These are phyloP conservation scores for Hibiscus trionum DNA, from an alignment of 345 rosid genomes.

Conservation along the genomic window DNA sequence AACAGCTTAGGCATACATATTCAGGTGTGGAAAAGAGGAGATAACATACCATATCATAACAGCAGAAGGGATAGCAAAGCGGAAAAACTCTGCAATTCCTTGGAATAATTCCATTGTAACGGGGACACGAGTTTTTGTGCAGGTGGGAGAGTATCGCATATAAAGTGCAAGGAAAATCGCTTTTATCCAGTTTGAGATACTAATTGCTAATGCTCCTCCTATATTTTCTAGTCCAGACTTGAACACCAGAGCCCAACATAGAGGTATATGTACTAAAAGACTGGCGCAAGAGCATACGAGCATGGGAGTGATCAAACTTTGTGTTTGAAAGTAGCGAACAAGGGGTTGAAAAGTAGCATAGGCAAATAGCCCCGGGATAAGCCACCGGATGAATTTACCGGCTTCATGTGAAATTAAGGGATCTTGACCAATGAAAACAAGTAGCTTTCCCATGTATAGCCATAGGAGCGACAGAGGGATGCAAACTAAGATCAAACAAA, in stretches of 20 bases:
- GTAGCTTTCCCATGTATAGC: constrained; percentile 29
- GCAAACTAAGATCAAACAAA: constrained; percentile 25
- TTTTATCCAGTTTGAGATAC: constrained; percentile 28
- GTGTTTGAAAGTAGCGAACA: constrained; percentile 29
- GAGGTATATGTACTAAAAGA: constrained; percentile 27
- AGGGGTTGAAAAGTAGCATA: constrained; percentile 26
- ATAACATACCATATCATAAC: constrained; percentile 31
- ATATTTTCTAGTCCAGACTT: constrained; percentile 18
- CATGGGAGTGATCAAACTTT: constrained; percentile 34
- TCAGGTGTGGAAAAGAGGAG: background rate
- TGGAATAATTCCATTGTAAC: constrained; percentile 16
- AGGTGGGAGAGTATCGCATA: constrained; percentile 25
- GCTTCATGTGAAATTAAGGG: constrained; percentile 34
- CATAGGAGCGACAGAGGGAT: constrained; percentile 33
- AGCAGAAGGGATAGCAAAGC: constrained; percentile 36
- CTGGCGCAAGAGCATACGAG: constrained; percentile 21
- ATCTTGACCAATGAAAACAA: constrained; percentile 31
- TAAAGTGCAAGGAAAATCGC: constrained; percentile 25
- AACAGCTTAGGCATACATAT: background rate
- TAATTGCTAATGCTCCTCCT: constrained; percentile 27
- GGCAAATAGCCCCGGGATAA: constrained; percentile 14
- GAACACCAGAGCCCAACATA: constrained; percentile 34
- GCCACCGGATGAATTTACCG: constrained; percentile 4
- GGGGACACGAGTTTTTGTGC: constrained; percentile 27
- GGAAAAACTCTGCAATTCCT: constrained; percentile 10